Evolutionary conservation across 495 filamentous ascomycete species (phyloP).

Genomic region (Niebla homalea): DNA sequence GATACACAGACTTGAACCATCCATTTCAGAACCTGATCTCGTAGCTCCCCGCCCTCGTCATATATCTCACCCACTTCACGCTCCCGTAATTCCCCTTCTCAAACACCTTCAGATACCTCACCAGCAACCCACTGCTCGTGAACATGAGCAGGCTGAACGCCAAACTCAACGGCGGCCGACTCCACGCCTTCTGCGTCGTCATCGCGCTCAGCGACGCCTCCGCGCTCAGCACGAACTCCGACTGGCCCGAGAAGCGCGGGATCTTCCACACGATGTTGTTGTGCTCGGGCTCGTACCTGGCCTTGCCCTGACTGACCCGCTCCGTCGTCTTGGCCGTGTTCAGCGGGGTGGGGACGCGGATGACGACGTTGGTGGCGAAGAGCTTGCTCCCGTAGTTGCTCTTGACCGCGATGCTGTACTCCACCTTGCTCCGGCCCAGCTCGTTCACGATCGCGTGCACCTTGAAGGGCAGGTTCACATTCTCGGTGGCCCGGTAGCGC

Average conservation of each 20-base stretch:
- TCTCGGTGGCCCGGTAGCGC: conserved; percentile 98
- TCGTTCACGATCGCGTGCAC: conserved; percentile 98
- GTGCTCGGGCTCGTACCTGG: conserved; percentile 94
- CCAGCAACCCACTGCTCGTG: conserved; percentile 80
- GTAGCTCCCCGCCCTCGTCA: conserved; percentile 74
- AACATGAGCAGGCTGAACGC: conserved; percentile 96
- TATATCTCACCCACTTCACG: conserved; percentile 99
- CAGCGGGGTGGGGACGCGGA: conserved; percentile 87
- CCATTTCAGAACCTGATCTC: conserved; percentile 37
- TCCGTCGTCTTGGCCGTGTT: conserved; percentile 95
- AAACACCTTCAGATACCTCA: conserved; percentile 96
- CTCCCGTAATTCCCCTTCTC: conserved; percentile 98
- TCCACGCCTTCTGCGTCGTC: conserved; percentile 99
- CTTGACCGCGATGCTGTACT: conserved; percentile 95
- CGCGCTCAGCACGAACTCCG: conserved; percentile 86
- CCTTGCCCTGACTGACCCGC: conserved; percentile 85
- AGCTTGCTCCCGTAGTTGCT: conserved; percentile 94
- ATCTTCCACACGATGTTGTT: conserved; percentile 99
- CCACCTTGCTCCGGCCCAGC: conserved; percentile 91
- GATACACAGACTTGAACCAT: not conserved
- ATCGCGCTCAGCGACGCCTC: conserved; percentile 89
- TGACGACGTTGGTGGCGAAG: conserved; percentile 94
- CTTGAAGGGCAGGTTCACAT: conserved; percentile 98
- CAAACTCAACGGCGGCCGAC: conserved; percentile 78
- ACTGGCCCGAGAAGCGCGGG: conserved; percentile 85